Evolutionary conservation across 1,284 basidiomycete genomes (phyloP), one percentile per base, ranked within the genome.

Genomic region (Puccinia coronata): DNA sequence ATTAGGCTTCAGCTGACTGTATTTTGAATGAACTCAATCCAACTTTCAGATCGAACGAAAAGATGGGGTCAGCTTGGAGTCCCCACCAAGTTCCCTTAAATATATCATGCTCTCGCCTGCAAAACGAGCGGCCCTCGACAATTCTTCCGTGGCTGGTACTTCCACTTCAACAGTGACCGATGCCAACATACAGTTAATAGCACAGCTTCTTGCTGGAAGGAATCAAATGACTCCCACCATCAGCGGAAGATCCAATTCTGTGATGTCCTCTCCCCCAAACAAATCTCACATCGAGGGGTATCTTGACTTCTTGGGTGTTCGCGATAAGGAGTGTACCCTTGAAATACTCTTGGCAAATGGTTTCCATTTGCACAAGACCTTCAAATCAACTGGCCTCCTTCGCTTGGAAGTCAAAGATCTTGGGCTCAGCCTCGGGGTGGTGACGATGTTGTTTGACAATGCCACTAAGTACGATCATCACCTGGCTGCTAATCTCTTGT

Each of bases 371-470:
- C 47, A 49, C 47, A 49, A 9, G 11, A 49, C 47, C 9, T 11
- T 49, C 47, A 49, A 49, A 49, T 49, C 47, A 20, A 20, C 47
- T 49, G 47, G 47, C 20, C 20, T 49, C 47, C 47, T 49, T 11
- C 47, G 47, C 47, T n/a, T n/a, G n/a, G n/a, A n/a, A n/a, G n/a
- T n/a, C n/a, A n/a, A n/a, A n/a, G n/a, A n/a, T n/a, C n/a, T n/a
- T n/a, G n/a, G n/a, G n/a, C n/a, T n/a, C n/a, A n/a, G n/a, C n/a
- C n/a, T n/a, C n/a, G n/a, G n/a, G n/a, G n/a, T n/a, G n/a, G n/a
- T n/a, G n/a, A n/a, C n/a, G n/a, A n/a, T 53, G 51, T 53, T 53
- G 20, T 53, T 53, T 53, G 51, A 53, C 51, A 53, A 53, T 53
- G 51, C 23, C 6, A 23, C 51, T 23, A 20, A n/a, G 18, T 53